These are phyloP conservation scores for Heracleum sosnowskyi DNA, from an alignment of 129 eudicot species.

Conservation along the genomic window DNA sequence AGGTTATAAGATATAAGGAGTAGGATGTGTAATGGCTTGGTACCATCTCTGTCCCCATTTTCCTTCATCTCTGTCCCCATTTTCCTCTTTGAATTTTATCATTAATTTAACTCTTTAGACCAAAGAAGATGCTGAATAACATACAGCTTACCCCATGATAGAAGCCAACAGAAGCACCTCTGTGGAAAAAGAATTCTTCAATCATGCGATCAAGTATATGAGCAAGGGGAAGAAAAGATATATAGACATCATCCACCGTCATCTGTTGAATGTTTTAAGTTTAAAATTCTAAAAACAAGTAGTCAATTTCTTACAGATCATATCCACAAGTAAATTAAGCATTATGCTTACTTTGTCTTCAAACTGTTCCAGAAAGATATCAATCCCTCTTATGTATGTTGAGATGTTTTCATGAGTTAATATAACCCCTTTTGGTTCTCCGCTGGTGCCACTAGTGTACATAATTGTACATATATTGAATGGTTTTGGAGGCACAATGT, in stretches of 20 bases:
- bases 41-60: not conserved
- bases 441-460: slow-evolving; percentile 99
- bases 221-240: slow-evolving; percentile 92
- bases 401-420: slow-evolving; percentile 67
- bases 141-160: slow-evolving; percentile 70
- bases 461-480: slow-evolving; percentile 69
- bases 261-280: slow-evolving; percentile 33
- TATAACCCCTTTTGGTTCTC: slow-evolving; percentile 95
- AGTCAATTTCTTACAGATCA: not conserved
- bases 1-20: not conserved
- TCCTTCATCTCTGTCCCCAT: no score
- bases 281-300: not conserved
- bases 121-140: not conserved
- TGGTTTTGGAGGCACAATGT: slow-evolving; percentile 52
- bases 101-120: not conserved
- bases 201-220: slow-evolving; percentile 94
- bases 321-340: not conserved
- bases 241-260: slow-evolving; percentile 85
- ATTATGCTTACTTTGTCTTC: slow-evolving; percentile 63
- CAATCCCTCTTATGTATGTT: slow-evolving; percentile 56
- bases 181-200: slow-evolving; percentile 83
- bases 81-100: not conserved
- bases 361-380: slow-evolving; percentile 83
- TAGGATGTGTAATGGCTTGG: not conserved
- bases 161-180: slow-evolving; percentile 96